These are phyloP conservation scores for Nitzschia palea DNA, from an alignment of 108 stramenopile species.

Conservation along the genomic window DNA sequence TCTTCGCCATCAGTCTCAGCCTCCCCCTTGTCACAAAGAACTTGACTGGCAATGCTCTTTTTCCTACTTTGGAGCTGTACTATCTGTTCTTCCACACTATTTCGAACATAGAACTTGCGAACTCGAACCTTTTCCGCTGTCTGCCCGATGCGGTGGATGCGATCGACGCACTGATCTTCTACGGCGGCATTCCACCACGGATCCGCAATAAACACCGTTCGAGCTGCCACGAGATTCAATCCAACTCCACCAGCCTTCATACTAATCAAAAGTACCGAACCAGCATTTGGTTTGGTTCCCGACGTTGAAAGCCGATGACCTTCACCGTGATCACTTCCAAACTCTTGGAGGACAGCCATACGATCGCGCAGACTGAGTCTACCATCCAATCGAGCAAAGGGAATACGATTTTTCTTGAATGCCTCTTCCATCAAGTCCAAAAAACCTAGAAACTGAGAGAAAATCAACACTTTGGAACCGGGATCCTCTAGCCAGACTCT, in stretches of 20 bases:
- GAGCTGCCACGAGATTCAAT: constrained; percentile 74
- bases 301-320: not conserved
- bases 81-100: constrained; percentile 83
- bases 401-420: constrained; percentile 38
- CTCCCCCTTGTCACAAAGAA: constrained; percentile 28
- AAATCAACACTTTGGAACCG: constrained; percentile 77
- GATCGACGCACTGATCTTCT: constrained; percentile 77
- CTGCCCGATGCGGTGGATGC: constrained; percentile 89
- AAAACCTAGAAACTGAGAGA: constrained; percentile 85
- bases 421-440: constrained; percentile 60
- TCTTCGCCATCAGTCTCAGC: constrained; percentile 18
- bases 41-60: constrained; percentile 70
- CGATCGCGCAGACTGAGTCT: constrained; percentile 70
- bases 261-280: constrained; percentile 73
- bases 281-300: constrained; percentile 12
- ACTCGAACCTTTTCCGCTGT: constrained; percentile 66
- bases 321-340: constrained; percentile 32
- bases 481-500: constrained; percentile 68
- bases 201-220: constrained; percentile 76
- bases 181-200: constrained; percentile 88
- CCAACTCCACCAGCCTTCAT: constrained; percentile 89
- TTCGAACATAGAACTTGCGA: constrained; percentile 75
- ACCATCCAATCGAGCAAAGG: constrained; percentile 72
- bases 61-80: constrained; percentile 72
- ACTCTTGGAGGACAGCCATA: constrained; percentile 59